phyloP scores from a whole-genome alignment of 352 stramenopile species.

The Phytophthora capsici region DNA sequence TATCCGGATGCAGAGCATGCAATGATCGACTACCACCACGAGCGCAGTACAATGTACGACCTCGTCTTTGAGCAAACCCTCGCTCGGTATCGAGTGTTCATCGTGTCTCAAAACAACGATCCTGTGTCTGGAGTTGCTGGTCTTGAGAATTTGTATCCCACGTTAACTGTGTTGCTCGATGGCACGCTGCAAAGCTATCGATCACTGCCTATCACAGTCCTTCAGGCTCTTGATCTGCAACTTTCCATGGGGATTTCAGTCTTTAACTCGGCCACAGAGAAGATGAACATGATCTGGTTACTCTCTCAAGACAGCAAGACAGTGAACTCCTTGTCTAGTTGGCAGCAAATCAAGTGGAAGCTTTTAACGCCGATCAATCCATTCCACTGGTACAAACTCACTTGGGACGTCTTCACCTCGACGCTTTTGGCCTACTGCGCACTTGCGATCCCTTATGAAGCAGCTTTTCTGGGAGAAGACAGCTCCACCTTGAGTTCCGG shows the following conservation, averaged over 20 bases:
- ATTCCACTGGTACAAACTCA: slow-evolving; percentile 52
- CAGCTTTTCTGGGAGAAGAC: slow-evolving; percentile 54
- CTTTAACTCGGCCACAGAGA: slow-evolving; percentile 77
- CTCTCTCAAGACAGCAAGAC: slow-evolving; percentile 44
- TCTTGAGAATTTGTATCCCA: slow-evolving; percentile 75
- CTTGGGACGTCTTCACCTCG: slow-evolving; percentile 60
- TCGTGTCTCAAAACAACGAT: slow-evolving; percentile 63
- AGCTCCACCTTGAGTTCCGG: slow-evolving; percentile 22
- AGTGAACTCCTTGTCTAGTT: slow-evolving; percentile 5
- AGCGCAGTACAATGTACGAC: slow-evolving; percentile 68
- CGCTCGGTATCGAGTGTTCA: slow-evolving; percentile 66
- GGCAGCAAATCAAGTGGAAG: slow-evolving; percentile 36
- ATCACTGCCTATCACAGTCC: slow-evolving; percentile 59
- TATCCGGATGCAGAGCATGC: slow-evolving; percentile 75
- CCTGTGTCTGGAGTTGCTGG: slow-evolving; percentile 58
- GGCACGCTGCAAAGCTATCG: slow-evolving; percentile 67
- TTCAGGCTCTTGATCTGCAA: slow-evolving; percentile 71
- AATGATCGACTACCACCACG: slow-evolving; percentile 63
- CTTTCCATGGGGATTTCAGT: slow-evolving; percentile 80
- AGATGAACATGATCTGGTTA: slow-evolving; percentile 71
- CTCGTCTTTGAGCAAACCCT: slow-evolving; percentile 76
- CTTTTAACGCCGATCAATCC: slow-evolving; percentile 52
- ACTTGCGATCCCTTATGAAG: slow-evolving; percentile 68
- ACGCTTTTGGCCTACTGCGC: slow-evolving; percentile 59
- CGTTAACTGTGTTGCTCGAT: slow-evolving; percentile 69